Conservation (phyloP, 139 green algal genomes). For the Volvox africanus region DNA sequence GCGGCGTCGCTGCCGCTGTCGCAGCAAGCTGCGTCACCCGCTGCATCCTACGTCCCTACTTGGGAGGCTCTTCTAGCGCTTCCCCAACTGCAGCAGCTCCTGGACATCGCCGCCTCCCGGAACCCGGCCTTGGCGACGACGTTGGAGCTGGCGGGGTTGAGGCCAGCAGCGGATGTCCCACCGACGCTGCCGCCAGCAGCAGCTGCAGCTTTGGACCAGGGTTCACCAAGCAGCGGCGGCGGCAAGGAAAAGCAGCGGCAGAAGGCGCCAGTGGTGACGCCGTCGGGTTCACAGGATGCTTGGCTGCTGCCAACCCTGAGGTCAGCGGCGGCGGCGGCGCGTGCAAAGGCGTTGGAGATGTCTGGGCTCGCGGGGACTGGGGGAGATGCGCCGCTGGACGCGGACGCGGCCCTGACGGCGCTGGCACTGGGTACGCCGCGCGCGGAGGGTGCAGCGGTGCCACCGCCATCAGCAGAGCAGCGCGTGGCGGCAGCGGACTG, state of each 20-base stretch:
- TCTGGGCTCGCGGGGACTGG: neutral
- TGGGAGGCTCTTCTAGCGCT: slow-evolving; percentile 21
- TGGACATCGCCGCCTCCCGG: neutral
- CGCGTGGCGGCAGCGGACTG: slow-evolving; percentile 31
- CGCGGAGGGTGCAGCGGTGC: neutral
- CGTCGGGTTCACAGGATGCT: neutral
- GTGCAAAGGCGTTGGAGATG: neutral
- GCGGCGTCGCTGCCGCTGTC: neutral
- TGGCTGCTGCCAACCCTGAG: slow-evolving; percentile 29
- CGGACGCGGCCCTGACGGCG: slow-evolving; percentile 24
- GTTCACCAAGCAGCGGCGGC: neutral
- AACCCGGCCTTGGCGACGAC: neutral
- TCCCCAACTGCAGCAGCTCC: neutral
- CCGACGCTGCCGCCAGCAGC: neutral
- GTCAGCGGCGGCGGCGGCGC: slow-evolving; percentile 12
- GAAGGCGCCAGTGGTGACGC: neutral
- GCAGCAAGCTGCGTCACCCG: too few relatives aligned
- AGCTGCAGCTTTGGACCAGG: too few relatives aligned
- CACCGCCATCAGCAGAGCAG: neutral
- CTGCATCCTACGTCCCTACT: neutral
- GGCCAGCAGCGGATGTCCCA: neutral
- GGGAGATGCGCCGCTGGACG: neutral
- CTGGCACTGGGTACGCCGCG: neutral
- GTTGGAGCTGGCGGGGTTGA: neutral
- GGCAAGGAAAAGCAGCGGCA: neutral